A percentile compares a stretch with the other conserved stretches of the same genome.
Conservation (phyloP, 176 grass and related monocot genomes). For the Aegilops umbellulata region DNA sequence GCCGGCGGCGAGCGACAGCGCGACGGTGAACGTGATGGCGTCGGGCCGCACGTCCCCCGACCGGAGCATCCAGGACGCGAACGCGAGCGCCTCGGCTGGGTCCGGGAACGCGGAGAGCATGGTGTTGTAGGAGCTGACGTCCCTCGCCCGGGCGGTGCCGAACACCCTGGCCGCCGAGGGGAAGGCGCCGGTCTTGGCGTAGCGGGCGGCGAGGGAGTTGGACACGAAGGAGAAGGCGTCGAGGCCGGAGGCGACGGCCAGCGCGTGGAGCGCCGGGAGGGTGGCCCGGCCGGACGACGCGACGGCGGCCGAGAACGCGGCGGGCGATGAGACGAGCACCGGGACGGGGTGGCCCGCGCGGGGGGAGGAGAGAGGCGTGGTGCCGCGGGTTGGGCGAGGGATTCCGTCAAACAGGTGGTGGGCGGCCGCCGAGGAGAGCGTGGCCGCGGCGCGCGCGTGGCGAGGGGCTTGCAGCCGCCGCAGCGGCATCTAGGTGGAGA, state of each 20-base stretch:
- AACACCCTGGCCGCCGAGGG: conserved; percentile 44
- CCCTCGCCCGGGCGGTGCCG: conserved; percentile 25
- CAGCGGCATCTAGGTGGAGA: conserved; percentile 25
- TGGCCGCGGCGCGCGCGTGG: neutral
- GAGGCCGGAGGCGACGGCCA: conserved; percentile 52
- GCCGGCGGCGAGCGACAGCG: conserved; percentile 54
- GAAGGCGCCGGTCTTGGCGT: conserved; percentile 52
- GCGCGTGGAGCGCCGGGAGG: conserved; percentile 57
- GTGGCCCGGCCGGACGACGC: neutral
- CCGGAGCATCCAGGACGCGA: conserved; percentile 55
- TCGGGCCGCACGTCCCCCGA: conserved; percentile 49
- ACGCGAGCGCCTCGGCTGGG: conserved; percentile 41
- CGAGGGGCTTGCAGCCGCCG: conserved; percentile 15
- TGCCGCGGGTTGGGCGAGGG: neutral
- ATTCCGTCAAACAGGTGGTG: conserved; percentile 46
- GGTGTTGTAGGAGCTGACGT: conserved; percentile 81
- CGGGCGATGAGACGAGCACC: neutral
- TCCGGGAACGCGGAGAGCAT: conserved; percentile 56
- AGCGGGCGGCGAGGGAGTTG: conserved; percentile 74
- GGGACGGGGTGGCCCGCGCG: neutral
- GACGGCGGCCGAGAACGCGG: conserved; percentile 48
- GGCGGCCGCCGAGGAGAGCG: conserved; percentile 31
- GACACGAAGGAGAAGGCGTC: conserved; percentile 43
- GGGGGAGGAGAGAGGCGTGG: conserved; percentile 3
- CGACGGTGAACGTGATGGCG: conserved; percentile 56